Evolutionary conservation across 177 flowering plant species (phyloP), one percentile per base, ranked within the genome.

Genomic region (Telopea speciosissima): DNA sequence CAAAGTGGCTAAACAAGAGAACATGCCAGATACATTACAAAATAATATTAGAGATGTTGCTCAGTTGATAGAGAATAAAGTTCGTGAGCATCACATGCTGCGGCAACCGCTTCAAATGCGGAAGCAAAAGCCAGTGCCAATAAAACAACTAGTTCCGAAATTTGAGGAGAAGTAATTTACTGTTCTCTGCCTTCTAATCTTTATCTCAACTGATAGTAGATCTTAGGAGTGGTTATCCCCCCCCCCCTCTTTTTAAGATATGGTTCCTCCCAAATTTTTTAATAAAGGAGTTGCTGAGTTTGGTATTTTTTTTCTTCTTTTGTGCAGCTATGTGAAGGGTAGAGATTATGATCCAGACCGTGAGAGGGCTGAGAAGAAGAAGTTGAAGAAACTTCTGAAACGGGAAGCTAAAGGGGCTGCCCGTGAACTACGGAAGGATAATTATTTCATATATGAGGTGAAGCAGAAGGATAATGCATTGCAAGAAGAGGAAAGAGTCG

Each of bases 321-420:
- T 69, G 23, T 75, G 82, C 97, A 96, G 98, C 79, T 96, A 79
- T 82, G 93, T 93, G 21, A 96, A 89, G 84, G 98, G 97, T 36
- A 89, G 97, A 81, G 97, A 93, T 76, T 93, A 96, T 81, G 99
- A 96, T 82, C 98, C 97, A 70, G 97, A 96, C 70, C 89, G 93
- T 52, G 93, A 83, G 52, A 80, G 96, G 59, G 86, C 90, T 14
- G 93, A 89, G 81, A 70, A 28, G 68, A 91, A 80, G 75, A 93
- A 92, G 80, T 70, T 93, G 80, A 83, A 79, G 85, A 91, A 84
- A 74, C 86, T 52, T 3, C 2, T 90, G 1, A 87, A 81, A 72
- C 74, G 63, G 40, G 99, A 91, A 81, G 81, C 86, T 45, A 91
- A 85, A 84, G 98, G 95, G 26, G 99, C 99, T n/a, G 81, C 79